Base-by-base conservation (phyloP, 768 basidiomycete species). In the Fibroporia radiculosa region DNA sequence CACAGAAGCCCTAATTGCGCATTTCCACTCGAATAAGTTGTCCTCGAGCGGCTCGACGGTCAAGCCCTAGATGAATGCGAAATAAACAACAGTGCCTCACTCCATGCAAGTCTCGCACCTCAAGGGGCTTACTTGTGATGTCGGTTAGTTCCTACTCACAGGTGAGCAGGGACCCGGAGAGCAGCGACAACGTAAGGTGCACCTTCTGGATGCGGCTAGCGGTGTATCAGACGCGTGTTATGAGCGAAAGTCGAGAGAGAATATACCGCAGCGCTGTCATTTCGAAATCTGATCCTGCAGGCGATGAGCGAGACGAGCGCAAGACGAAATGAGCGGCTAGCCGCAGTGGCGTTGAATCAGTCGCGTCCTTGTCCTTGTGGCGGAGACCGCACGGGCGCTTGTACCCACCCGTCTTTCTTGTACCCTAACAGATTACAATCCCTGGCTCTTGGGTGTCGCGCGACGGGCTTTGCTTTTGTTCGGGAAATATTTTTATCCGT, bases 1-100 rank as follows among this genome's bases (percentile, higher is more conserved):
- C 51, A 90, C 88, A 37, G 77, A 70, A 44, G 82, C 88, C 59
- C 82, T 86, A 53, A 91, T 77, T 8, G 71, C 59, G 52, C 88
- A 87, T 47, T 82, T 77, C 90, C 89, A 91, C 48, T 78, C 65
- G 45, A 85, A 77, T 16, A 90, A 35, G 59, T 90, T 87, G 48
- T 80, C 78, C 8, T 89, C 88, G 33, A 73, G 67, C 1, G 78
- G 69, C 34, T 80, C 75, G 13, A 82, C 77, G 2, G 67, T 62
- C 27, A 91, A 52, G 12, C 78, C 82, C 88, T 90, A 48, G 35
- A 35, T 35, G 14, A 19, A n/a, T 31, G n/a, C 8, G 29, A n/a
- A n/a, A 31, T 31, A 31, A n/a, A 8, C 8, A 8, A 31, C 34
- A 31, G n/a, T 31, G 8, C n/a, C 29, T 31, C 29, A n/a, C 29